Evolutionary conservation across 1,284 basidiomycete genomes (phyloP).

Genomic region (Laetiporus sulphureus): DNA sequence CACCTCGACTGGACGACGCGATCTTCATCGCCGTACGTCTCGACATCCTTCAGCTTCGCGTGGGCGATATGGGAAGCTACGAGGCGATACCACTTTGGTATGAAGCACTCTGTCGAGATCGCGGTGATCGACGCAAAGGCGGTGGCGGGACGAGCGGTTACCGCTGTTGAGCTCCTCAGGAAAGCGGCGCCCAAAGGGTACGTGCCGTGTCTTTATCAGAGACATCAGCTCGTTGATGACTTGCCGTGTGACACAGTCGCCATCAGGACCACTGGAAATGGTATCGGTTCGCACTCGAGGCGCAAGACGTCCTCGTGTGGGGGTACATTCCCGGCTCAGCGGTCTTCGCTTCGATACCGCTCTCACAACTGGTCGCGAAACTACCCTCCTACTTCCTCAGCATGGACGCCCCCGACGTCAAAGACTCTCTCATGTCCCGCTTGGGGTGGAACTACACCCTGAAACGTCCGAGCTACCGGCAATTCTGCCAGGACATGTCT

Average conservation of each 20-base stretch:
- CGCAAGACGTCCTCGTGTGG: conserved; percentile 67
- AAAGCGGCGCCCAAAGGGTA: conserved; percentile 47
- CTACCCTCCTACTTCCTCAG: conserved; percentile 66
- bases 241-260: conserved; percentile 34
- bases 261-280: conserved; percentile 64
- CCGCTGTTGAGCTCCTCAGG: conserved; percentile 54
- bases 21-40: conserved; percentile 58
- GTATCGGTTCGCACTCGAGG: conserved; percentile 65
- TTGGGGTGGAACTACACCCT: conserved; percentile 56
- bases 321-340: conserved; percentile 59
- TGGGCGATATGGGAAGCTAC: conserved; percentile 79
- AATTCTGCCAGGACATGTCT: conserved; percentile 65
- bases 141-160: conserved; percentile 49
- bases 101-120: conserved; percentile 70
- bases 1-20: conserved; percentile 76
- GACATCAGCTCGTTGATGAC: not conserved
- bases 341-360: conserved; percentile 61
- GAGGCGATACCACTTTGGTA: conserved; percentile 56
- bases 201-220: conserved; percentile 21
- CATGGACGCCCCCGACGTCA: conserved; percentile 30
- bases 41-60: conserved; percentile 69
- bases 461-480: conserved; percentile 54
- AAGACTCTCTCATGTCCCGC: conserved; percentile 34
- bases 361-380: conserved; percentile 52
- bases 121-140: conserved; percentile 66